phyloP scores from a whole-genome alignment of 192 early-diverging fungal species.

The Coemansia sp. region DNA sequence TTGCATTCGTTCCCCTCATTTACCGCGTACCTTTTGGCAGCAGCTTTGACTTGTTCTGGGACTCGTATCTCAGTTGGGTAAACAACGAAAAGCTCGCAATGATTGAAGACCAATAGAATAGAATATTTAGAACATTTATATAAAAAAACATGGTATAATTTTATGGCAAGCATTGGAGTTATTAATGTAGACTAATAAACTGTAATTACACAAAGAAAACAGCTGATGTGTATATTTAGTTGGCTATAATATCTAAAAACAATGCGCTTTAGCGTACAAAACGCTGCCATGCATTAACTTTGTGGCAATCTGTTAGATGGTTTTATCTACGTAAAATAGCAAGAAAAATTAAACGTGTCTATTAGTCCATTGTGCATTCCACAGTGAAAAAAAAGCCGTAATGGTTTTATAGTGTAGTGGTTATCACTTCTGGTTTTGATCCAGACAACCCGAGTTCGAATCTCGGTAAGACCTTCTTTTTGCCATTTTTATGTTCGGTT shows the following conservation, averaged over 20 bases:
- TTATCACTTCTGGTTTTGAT: conserved; percentile 42
- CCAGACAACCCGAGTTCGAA: conserved; percentile 41
- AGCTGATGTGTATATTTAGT: no score
- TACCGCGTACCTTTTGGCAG: conserved; percentile 75
- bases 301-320: background rate
- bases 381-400: background rate
- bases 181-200: background rate
- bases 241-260: no score
- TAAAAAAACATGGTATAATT: background rate
- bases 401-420: conserved; percentile 36
- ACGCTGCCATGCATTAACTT: no score
- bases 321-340: background rate
- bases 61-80: conserved; percentile 73
- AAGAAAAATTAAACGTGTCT: no score
- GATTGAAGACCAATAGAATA: conserved; percentile 14
- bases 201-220: no score
- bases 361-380: no score
- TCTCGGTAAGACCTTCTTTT: conserved; percentile 28
- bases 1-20: conserved; percentile 69
- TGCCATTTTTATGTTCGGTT: conserved; percentile 7
- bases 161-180: background rate
- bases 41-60: conserved; percentile 73
- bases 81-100: conserved; percentile 56
- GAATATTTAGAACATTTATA: background rate
- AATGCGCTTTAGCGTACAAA: no score